Evolutionary conservation across 345 rosid species (phyloP), one percentile per base, ranked within the genome.

Genomic region (Clausena lansium): DNA sequence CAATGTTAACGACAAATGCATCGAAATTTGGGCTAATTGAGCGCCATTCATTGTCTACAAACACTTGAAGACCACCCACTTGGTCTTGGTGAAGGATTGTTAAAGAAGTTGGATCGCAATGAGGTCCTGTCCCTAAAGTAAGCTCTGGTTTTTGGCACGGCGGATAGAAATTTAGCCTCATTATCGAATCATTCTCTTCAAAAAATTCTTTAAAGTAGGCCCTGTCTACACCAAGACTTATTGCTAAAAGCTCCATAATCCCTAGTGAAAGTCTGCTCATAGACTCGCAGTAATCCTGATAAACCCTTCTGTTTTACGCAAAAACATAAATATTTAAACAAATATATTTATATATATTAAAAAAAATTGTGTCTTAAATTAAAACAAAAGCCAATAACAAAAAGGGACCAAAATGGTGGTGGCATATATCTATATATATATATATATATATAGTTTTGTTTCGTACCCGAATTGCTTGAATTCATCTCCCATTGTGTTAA

Each of bases 41-140:
- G 13, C 83, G 91, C 99, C 98, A 97, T 82, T 93, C 83, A 58
- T 90, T 77, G 86, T 97, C 98, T 6, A 89, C 92, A 59, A 89
- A 94, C 75, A 97, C 98, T 84, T 97, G 98, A 73, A 97, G 98
- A 47, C 99, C 99, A 28, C 88, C 95, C 45, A 97, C 97, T 80
- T 87, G 90, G 78, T 91, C 99, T 81, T 97, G 99, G 79, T 97
- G 99, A 45, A 97, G 98, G 77, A 97, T 97, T 60, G 99, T 97
- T 83, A 97, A 82, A 68, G 99, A 97, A 52, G 98, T 93, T 47
- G 99, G 99, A 83, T 97, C 99, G 54, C 99, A 93, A 78, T 97
- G 99, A 86, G 99, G 99, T 5, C 99, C 99, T 22, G 99, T 97
- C 75, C 99, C 98, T 71, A 97, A 83, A 9, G 98, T 93, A 25